phyloP scores from a whole-genome alignment of 2,329 filamentous ascomycete species.

The Byssothecium circinans region DNA sequence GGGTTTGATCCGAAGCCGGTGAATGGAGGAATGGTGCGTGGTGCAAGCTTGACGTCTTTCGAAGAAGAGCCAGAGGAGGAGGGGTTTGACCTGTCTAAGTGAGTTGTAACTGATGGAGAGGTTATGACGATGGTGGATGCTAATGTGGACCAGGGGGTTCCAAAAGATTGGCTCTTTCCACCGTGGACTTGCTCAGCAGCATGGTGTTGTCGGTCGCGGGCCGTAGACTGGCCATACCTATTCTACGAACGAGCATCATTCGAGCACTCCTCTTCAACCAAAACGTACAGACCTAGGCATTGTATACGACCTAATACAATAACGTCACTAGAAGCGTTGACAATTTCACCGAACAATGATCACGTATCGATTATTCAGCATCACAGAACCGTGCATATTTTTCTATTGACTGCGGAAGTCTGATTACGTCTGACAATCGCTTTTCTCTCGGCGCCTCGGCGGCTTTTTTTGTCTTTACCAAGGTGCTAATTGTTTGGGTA shows the following conservation, averaged over 20 bases:
- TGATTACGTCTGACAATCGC: too few species aligned
- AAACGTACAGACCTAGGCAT: too few species aligned
- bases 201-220: conserved; percentile 25
- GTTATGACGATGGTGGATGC: background rate
- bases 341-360: too few species aligned
- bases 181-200: conserved; percentile 35
- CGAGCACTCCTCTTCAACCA: too few species aligned
- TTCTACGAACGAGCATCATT: background rate
- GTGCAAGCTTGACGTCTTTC: conserved; percentile 38
- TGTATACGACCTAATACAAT: too few species aligned
- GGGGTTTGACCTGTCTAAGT: conserved; percentile 54
- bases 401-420: too few species aligned
- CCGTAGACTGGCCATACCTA: background rate
- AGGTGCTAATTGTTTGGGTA: too few species aligned
- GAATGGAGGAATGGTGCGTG: conserved; percentile 39
- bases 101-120: conserved; percentile 22
- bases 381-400: too few species aligned
- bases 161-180: conserved; percentile 54
- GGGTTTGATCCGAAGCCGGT: conserved; percentile 22
- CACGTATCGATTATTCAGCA: too few species aligned
- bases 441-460: too few species aligned
- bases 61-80: conserved; percentile 49
- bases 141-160: conserved; percentile 47
- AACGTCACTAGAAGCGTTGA: too few species aligned
- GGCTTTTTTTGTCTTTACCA: too few species aligned